A percentile compares a stretch with the other conserved stretches of the same genome.
These are phyloP conservation scores for Kodamaea nitidulidarum DNA, from an alignment of 805 yeast genomes.

Conservation along the genomic window DNA sequence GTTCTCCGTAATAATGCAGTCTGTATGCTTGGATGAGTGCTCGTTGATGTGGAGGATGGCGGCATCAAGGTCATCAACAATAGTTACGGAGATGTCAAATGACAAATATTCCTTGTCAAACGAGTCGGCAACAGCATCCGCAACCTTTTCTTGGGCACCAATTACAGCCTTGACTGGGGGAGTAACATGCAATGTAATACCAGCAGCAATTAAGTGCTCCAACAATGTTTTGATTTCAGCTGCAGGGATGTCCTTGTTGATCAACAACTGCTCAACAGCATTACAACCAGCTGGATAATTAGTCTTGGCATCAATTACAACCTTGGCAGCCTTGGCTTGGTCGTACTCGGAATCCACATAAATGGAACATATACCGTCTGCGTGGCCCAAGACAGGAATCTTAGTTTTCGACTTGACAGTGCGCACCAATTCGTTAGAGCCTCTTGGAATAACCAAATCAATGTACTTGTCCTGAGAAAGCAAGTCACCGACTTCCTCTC, in stretches of 20 bases:
- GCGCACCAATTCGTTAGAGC: constrained; percentile 89
- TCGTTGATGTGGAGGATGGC: constrained; percentile 85
- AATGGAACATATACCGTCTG: constrained; percentile 94
- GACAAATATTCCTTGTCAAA: constrained; percentile 83
- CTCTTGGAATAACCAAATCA: constrained; percentile 95
- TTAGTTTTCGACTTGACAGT: constrained; percentile 82
- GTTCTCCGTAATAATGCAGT: constrained; percentile 78
- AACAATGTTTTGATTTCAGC: constrained; percentile 22
- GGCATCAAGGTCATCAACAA: constrained; percentile 53
- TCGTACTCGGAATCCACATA: constrained; percentile 79
- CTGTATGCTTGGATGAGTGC: constrained; percentile 97
- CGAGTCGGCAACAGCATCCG: constrained; percentile 58
- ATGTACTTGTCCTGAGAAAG: constrained; percentile 82
- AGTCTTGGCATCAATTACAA: constrained; percentile 84
- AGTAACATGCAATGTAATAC: constrained; percentile 72
- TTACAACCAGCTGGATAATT: constrained; percentile 99
- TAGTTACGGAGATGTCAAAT: constrained; percentile 72
- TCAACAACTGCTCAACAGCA: constrained; percentile 83
- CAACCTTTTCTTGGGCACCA: constrained; percentile 26
- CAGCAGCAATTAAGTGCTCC: constrained; percentile 49
- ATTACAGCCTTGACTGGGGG: constrained; percentile 40
- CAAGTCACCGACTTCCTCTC: constrained; percentile 85
- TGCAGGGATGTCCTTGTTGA: constrained; percentile 45
- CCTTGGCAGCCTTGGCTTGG: constrained; percentile 66
- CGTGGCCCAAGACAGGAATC: constrained; percentile 97